Evolutionary conservation across 495 filamentous ascomycete genomes (phyloP).

Genomic region (Monascus purpureus): DNA sequence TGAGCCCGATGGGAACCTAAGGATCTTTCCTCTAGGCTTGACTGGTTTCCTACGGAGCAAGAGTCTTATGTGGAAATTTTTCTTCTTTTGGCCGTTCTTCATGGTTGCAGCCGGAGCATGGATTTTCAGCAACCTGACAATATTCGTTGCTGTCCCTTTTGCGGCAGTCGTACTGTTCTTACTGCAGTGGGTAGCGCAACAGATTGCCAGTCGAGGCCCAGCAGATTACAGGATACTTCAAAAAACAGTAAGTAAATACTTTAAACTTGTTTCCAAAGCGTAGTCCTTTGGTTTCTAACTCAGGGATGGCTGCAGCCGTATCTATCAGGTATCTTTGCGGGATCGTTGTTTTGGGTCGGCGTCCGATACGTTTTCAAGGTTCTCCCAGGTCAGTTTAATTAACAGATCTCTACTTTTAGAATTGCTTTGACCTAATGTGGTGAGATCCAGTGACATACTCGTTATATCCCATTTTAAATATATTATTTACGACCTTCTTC

Average conservation of each 20-base stretch:
- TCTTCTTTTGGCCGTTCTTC: conserved; percentile 80
- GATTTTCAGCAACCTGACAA: conserved; percentile 57
- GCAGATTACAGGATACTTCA: conserved; percentile 77
- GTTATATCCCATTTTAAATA: conserved; percentile 53
- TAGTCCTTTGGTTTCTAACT: too few species aligned
- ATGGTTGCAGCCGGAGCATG: conserved; percentile 54
- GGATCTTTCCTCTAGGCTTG: conserved; percentile 36
- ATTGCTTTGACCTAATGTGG: too few species aligned
- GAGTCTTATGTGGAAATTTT: conserved; percentile 68
- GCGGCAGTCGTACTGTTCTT: conserved; percentile 48
- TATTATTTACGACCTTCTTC: conserved; percentile 53
- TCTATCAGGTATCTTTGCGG: conserved; percentile 86
- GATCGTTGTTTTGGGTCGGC: conserved; percentile 70
- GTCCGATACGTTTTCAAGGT: conserved; percentile 59
- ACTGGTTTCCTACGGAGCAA: conserved; percentile 54
- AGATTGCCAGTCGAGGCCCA: conserved; percentile 65
- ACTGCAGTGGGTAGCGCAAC: conserved; percentile 67
- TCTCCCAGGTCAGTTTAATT: conserved; percentile 44
- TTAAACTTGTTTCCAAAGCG: too few species aligned
- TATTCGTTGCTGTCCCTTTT: conserved; percentile 63
- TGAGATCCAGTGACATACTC: conserved; percentile 46
- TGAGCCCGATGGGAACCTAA: conserved; percentile 59
- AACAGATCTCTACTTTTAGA: neutral
- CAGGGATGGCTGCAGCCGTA: conserved; percentile 76
- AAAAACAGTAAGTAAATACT: conserved; percentile 51